Evolutionary conservation across 208 protist genomes (phyloP), one percentile per base, ranked within the genome.

Genomic region (Leishmania guyanensis): DNA sequence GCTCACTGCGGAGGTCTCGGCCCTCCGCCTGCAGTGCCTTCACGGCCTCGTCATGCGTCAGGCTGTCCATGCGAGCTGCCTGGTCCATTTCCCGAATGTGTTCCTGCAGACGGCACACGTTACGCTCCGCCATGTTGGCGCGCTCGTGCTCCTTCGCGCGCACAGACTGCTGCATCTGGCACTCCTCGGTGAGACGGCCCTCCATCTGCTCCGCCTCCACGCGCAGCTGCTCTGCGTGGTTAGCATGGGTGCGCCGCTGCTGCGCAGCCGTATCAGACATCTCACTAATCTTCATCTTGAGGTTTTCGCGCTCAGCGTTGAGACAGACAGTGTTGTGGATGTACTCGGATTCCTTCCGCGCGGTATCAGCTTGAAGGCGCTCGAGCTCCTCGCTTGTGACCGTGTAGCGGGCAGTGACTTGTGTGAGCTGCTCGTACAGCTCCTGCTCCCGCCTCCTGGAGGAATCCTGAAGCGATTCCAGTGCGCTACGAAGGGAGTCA

Each of bases 351-450:
- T 98, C 94, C 84, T 94, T 94, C 77, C 80, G 60, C 53, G 85
- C 66, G n/a, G 89, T 72, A 20, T 77, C 58, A 29, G 65, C 51
- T 22, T 79, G 88, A 17, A 95, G 80, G 17, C 84, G 88, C 69
- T 88, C 84, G 16, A 91, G 54, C 84, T 96, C 88, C 78, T 94
- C 89, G 33, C 86, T 78, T 58, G 88, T 69, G 29, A 84, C 75
- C 43, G 94, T 91, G 75, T 95, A 90, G 70, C 84, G 84, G 36
- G 94, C 93, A 1, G 93, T 98, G 58, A 96, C 89, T 58, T 89
- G 86, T n/a, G 89, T 86, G 60, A 98, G 90, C 79, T 95, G 89
- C 84, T 98, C 89, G 68, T 93, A 94, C 46, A 95, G 75, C 72
- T 96, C 91, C 17, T 85, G 76, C 46, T 87, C 82, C 39, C 82